Evolutionary conservation across 495 filamentous ascomycete genomes (phyloP).

Genomic region (Pyrenula massariospora): DNA sequence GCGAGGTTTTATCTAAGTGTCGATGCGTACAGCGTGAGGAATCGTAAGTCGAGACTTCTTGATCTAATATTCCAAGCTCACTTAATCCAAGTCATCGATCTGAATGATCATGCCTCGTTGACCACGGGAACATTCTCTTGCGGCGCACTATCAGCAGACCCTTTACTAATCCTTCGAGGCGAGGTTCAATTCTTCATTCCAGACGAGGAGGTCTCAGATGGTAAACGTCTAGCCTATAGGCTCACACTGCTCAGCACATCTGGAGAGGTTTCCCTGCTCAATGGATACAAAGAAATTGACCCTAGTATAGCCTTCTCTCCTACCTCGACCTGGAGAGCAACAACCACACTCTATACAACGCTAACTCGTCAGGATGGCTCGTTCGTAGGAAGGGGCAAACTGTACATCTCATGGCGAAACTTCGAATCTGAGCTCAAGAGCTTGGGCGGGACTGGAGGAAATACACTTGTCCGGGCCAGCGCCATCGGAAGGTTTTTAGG

Average conservation of each 20-base stretch:
- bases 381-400: slow-evolving; percentile 44
- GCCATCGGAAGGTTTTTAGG: slow-evolving; percentile 14
- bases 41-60: neutral
- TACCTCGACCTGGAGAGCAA: slow-evolving; percentile 45
- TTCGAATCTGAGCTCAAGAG: slow-evolving; percentile 48
- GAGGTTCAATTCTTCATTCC: slow-evolving; percentile 1
- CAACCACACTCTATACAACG: slow-evolving; percentile 51
- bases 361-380: slow-evolving; percentile 24
- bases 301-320: slow-evolving; percentile 42
- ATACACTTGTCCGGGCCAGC: neutral
- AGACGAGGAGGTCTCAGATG: slow-evolving; percentile 35
- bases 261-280: slow-evolving; percentile 38
- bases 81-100: neutral
- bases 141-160: slow-evolving; percentile 38
- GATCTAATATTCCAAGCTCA: neutral
- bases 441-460: slow-evolving; percentile 18
- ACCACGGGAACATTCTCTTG: slow-evolving; percentile 51
- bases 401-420: slow-evolving; percentile 42
- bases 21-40: slow-evolving; percentile 16
- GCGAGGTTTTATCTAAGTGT: slow-evolving; percentile 51
- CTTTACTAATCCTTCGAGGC: slow-evolving; percentile 49
- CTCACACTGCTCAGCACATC: slow-evolving; percentile 45
- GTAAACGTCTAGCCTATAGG: slow-evolving; percentile 47
- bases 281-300: slow-evolving; percentile 53
- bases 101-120: slow-evolving; percentile 24